Percentiles rank a stretch among this genome's conserved stretches.
Conservation (phyloP, 2,329 filamentous ascomycete species). For the Ilyonectria robusta region DNA sequence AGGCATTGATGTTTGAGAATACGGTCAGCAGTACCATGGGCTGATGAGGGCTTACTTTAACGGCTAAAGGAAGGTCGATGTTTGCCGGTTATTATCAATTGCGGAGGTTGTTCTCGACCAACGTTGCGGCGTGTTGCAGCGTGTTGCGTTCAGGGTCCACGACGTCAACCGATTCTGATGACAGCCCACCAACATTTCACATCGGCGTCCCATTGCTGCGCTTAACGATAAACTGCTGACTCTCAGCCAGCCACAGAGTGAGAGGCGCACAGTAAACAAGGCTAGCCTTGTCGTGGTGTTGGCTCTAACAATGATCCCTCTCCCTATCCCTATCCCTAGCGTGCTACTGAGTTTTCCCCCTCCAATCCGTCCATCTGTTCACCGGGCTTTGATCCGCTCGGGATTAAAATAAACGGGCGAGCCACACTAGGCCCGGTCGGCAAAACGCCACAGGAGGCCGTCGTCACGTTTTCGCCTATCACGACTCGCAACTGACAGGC, state of each 20-base stretch:
- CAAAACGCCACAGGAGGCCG: neutral
- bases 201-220: neutral
- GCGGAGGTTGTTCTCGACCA: no score
- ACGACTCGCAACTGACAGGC: neutral
- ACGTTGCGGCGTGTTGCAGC: neutral
- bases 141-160: neutral
- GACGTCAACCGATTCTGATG: neutral
- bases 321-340: neutral
- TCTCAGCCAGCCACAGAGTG: neutral
- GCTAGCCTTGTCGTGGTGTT: neutral
- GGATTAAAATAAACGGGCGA: conserved; percentile 2
- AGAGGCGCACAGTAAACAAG: neutral
- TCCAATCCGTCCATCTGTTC: neutral
- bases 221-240: neutral
- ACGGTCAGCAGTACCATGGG: no score
- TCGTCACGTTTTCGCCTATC: conserved; percentile 1
- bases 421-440: neutral
- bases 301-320: neutral
- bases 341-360: neutral
- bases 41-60: no score
- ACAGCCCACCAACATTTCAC: neutral
- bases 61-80: no score
- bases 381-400: neutral
- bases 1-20: no score
- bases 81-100: no score